phyloP scores from a whole-genome alignment of 768 basidiomycete species.

The Multifurca ochricompacta region DNA sequence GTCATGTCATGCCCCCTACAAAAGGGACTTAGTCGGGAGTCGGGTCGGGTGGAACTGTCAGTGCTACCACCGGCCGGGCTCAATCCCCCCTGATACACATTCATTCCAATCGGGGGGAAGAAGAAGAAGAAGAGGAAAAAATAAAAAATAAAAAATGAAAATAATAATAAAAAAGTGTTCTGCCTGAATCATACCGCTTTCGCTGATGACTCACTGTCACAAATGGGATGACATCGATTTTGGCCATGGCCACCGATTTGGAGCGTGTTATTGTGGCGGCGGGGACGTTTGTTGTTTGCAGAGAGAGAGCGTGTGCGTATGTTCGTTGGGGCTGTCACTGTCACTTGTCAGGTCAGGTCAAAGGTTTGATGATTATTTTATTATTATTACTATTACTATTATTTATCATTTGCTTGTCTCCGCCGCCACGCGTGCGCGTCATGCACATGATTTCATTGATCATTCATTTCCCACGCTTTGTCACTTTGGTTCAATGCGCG shows the following conservation, averaged over 20 bases:
- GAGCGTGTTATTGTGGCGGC: background rate
- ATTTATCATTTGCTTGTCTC: background rate
- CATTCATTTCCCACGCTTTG: background rate
- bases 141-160: too few species aligned
- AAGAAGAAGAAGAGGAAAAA: too few species aligned
- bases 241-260: background rate
- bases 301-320: too few species aligned
- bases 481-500: too few species aligned
- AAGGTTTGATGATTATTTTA: too few species aligned
- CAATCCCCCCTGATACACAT: background rate
- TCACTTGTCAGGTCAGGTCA: too few species aligned
- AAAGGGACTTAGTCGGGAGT: background rate
- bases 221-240: background rate
- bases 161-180: background rate
- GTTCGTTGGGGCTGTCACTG: too few species aligned
- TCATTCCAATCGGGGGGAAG: too few species aligned
- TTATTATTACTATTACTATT: too few species aligned
- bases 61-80: background rate
- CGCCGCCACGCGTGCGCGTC: background rate
- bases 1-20: background rate
- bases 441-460: background rate
- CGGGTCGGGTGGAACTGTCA: background rate
- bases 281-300: too few species aligned
- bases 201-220: background rate
- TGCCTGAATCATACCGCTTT: background rate